These are phyloP conservation scores for Penicillium aurantiogriseum DNA, from an alignment of 2,329 filamentous ascomycete species.

Conservation along the genomic window DNA sequence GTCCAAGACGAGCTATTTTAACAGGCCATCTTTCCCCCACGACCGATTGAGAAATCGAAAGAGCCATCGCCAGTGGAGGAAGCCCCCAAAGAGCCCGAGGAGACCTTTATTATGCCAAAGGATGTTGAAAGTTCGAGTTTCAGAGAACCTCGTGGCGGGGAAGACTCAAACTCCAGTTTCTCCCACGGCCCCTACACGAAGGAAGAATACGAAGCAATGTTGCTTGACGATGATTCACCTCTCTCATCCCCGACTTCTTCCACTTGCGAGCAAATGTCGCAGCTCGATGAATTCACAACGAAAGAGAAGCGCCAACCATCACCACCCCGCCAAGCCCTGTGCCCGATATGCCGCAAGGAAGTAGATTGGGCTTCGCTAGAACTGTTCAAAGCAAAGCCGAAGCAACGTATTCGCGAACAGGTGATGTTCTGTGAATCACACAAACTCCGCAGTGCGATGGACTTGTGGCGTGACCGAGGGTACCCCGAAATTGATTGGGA, in stretches of 20 bases:
- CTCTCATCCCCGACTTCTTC: constrained; percentile 30
- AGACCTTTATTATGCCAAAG: constrained; percentile 26
- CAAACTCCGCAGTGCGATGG: constrained; percentile 54
- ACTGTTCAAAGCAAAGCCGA: constrained; percentile 46
- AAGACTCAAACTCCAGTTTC: constrained; percentile 27
- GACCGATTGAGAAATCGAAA: neutral
- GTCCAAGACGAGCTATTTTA: constrained; percentile 16
- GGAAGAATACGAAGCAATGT: constrained; percentile 12
- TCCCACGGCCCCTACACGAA: constrained; percentile 28
- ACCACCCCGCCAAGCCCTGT: constrained; percentile 41
- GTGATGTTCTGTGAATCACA: constrained; percentile 63
- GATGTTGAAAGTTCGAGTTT: constrained; percentile 22
- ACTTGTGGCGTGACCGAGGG: constrained; percentile 51
- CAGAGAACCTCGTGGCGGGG: neutral
- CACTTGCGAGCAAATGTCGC: constrained; percentile 20
- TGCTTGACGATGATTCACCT: constrained; percentile 28
- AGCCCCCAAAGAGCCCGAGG: constrained; percentile 10
- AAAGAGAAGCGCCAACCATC: constrained; percentile 11
- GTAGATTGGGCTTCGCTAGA: constrained; percentile 59
- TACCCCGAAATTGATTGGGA: constrained; percentile 75
- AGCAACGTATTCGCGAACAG: constrained; percentile 38
- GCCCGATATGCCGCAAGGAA: constrained; percentile 65
- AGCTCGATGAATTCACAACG: constrained; percentile 9
- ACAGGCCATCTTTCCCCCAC: constrained; percentile 3
- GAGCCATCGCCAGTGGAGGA: neutral